Evolutionary conservation across 768 basidiomycete species (phyloP).

Genomic region (Xanthoconium purpureum): DNA sequence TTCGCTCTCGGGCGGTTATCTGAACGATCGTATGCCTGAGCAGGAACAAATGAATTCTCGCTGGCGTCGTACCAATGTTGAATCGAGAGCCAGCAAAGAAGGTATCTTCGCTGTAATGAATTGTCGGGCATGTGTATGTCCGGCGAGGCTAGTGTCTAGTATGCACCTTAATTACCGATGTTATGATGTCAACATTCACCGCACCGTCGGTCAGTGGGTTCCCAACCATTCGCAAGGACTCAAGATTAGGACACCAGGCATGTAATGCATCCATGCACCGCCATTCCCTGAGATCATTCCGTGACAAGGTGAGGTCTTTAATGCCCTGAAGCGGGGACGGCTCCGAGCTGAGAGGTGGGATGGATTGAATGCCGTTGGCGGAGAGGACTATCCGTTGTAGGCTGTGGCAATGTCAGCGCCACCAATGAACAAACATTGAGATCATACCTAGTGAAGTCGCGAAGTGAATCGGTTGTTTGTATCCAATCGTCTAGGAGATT

Average conservation of each 20-base stretch:
- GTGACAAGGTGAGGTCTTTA: conserved; percentile 60
- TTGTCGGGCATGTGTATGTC: conserved; percentile 50
- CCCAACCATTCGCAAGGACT: conserved; percentile 55
- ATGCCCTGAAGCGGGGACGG: conserved; percentile 36
- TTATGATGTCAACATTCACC: conserved; percentile 2
- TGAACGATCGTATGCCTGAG: conserved; percentile 30
- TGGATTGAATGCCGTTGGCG: conserved; percentile 53
- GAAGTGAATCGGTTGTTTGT: conserved; percentile 44
- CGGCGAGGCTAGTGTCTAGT: conserved; percentile 37
- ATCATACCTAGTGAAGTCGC: conserved; percentile 44
- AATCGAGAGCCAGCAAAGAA: conserved; percentile 61
- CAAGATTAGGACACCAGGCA: conserved; percentile 65
- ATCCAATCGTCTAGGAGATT: conserved; percentile 62
- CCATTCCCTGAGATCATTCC: conserved; percentile 61
- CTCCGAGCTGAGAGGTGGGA: conserved; percentile 34
- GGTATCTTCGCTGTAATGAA: conserved; percentile 67
- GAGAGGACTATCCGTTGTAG: conserved; percentile 65
- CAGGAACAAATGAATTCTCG: conserved; percentile 1
- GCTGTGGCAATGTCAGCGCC: conserved; percentile 31
- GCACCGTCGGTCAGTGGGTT: conserved; percentile 65
- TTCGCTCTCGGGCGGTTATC: conserved; percentile 68
- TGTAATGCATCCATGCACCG: conserved; percentile 59
- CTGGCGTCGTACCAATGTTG: conserved; percentile 47
- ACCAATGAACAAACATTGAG: not conserved
- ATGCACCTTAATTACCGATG: conserved; percentile 1